Evolutionary conservation across 1,284 basidiomycete species (phyloP).

Genomic region (Exobasidium cylindrosporum): DNA sequence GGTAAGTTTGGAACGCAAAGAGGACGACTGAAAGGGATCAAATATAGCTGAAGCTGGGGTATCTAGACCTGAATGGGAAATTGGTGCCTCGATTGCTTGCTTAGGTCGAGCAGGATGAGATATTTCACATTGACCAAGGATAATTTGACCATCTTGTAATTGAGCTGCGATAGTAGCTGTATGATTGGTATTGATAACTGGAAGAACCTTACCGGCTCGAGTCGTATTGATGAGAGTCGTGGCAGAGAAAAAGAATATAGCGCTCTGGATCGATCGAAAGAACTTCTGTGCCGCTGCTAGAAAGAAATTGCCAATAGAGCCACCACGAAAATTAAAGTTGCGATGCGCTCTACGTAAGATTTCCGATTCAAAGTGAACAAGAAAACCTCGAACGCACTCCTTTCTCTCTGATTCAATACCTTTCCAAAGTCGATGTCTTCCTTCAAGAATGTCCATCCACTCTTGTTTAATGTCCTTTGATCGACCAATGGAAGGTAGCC

Average conservation of each 20-base stretch:
- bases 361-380: slow-evolving; percentile 81
- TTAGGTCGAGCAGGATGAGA: slow-evolving; percentile 68
- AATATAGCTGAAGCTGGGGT: slow-evolving; percentile 39
- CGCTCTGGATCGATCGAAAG: slow-evolving; percentile 63
- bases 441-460: slow-evolving; percentile 91
- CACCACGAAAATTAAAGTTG: slow-evolving; percentile 51
- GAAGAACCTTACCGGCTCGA: slow-evolving; percentile 63
- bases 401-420: slow-evolving; percentile 89
- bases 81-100: neutral
- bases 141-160: slow-evolving; percentile 71
- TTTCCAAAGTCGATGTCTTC: slow-evolving; percentile 75
- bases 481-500: slow-evolving; percentile 68
- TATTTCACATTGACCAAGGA: slow-evolving; percentile 95
- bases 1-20: slow-evolving; percentile 15
- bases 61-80: slow-evolving; percentile 16
- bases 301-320: slow-evolving; percentile 50
- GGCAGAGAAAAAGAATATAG: slow-evolving; percentile 91
- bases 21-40: slow-evolving; percentile 15
- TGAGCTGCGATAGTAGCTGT: slow-evolving; percentile 96
- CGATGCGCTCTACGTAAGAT: slow-evolving; percentile 70
- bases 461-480: slow-evolving; percentile 78
- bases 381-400: slow-evolving; percentile 76
- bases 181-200: slow-evolving; percentile 90
- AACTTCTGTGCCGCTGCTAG: slow-evolving; percentile 47
- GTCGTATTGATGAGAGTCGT: slow-evolving; percentile 66